A percentile compares a stretch with the other conserved stretches of the same genome.
Conservation (phyloP, 495 filamentous ascomycete species). For the Sporormia fimetaria region DNA sequence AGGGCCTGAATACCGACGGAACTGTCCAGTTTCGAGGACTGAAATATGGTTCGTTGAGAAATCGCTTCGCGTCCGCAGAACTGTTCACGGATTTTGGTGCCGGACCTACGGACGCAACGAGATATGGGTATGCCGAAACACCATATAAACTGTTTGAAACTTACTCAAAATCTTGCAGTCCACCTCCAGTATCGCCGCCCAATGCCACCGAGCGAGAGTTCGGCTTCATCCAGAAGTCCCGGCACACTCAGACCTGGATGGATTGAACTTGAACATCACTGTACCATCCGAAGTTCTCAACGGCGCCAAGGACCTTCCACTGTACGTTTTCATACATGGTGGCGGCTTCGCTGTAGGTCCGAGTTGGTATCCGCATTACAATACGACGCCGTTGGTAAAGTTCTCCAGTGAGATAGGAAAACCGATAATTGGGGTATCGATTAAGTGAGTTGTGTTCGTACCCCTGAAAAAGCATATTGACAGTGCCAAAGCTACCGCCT, state of each 20-base stretch:
- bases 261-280: constrained; percentile 27
- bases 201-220: constrained; percentile 17
- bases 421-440: constrained; percentile 22
- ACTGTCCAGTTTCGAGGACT: constrained; percentile 26
- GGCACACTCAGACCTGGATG: constrained; percentile 23
- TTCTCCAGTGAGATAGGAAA: constrained; percentile 17
- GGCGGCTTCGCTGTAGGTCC: constrained; percentile 32
- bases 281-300: too few species aligned
- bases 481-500: constrained; percentile 9
- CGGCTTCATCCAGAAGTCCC: constrained; percentile 24
- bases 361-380: constrained; percentile 36
- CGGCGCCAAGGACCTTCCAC: too few species aligned
- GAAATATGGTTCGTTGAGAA: constrained; percentile 25
- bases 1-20: constrained; percentile 10
- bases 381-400: constrained; percentile 26
- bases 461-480: neutral
- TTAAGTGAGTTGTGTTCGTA: constrained; percentile 15
- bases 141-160: neutral
- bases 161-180: neutral
- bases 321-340: constrained; percentile 29
- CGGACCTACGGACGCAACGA: constrained; percentile 18
- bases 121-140: constrained; percentile 16
- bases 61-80: constrained; percentile 24
- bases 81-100: constrained; percentile 14
- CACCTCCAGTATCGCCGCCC: constrained; percentile 18